Percentiles rank a stretch among this genome's conserved stretches.
phyloP scores from a whole-genome alignment of 1,139 yeast species.

The Candida mesenterica region DNA sequence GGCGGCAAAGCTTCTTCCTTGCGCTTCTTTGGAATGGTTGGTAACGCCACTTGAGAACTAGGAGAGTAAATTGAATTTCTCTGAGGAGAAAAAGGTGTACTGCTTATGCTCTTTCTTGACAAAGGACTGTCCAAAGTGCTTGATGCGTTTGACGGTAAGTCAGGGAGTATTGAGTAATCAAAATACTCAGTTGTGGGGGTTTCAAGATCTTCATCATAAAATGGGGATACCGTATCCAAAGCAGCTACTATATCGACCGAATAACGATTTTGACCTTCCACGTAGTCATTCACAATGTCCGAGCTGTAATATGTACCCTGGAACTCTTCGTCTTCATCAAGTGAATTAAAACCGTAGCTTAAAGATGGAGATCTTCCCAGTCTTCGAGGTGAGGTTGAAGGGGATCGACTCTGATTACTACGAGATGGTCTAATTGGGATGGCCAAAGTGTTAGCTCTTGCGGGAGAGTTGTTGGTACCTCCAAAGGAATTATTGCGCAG shows the following conservation, averaged over 20 bases:
- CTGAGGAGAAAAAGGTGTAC: constrained; percentile 6
- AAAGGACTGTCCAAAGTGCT: constrained; percentile 9
- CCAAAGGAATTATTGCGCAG: neutral
- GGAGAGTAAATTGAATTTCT: constrained; percentile 11
- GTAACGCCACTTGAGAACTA: constrained; percentile 6
- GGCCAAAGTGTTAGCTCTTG: constrained; percentile 3
- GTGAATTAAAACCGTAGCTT: constrained; percentile 1
- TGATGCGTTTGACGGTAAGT: constrained; percentile 27
- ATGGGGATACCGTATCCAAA: constrained; percentile 5
- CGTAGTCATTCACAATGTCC: constrained; percentile 9
- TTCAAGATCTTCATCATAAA: constrained; percentile 14
- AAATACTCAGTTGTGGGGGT: constrained; percentile 33
- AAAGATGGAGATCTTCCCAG: constrained; percentile 5
- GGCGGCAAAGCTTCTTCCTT: constrained; percentile 40
- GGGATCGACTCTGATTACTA: neutral
- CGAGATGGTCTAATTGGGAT: neutral
- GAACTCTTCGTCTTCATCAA: constrained; percentile 1
- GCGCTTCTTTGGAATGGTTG: constrained; percentile 12
- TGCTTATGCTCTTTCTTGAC: constrained; percentile 4
- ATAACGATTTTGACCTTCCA: constrained; percentile 8
- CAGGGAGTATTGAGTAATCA: constrained; percentile 44
- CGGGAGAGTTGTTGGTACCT: neutral
- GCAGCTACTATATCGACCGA: constrained; percentile 7
- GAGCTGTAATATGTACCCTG: constrained; percentile 6
- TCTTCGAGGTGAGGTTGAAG: constrained; percentile 6